Evolutionary conservation across 1,139 yeast species (phyloP).

Genomic region (Candida tropicalis): DNA sequence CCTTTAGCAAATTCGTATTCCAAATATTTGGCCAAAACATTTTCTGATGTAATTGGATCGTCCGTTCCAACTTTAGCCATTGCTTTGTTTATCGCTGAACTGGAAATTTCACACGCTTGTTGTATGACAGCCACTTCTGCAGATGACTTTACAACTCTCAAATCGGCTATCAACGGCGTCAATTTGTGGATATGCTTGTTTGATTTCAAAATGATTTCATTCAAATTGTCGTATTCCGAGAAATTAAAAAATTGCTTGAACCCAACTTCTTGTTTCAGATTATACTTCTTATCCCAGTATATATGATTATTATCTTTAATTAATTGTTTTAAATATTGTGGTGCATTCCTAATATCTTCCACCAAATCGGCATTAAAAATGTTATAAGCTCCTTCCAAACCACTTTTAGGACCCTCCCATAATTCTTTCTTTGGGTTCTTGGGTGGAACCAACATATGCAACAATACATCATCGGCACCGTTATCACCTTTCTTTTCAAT

Average conservation of each 20-base stretch:
- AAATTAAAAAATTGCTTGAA: conserved; percentile 15
- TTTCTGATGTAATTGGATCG: conserved; percentile 63
- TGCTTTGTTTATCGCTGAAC: conserved; percentile 82
- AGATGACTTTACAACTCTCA: conserved; percentile 72
- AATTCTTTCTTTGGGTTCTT: conserved; percentile 74
- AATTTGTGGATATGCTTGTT: conserved; percentile 47
- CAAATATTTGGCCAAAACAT: conserved; percentile 75
- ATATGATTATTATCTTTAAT: conserved; percentile 50
- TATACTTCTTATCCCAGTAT: conserved; percentile 47
- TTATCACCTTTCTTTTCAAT: conserved; percentile 60
- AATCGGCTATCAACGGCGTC: conserved; percentile 50
- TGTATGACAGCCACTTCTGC: conserved; percentile 81
- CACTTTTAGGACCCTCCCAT: conserved; percentile 96
- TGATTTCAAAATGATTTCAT: conserved; percentile 23
- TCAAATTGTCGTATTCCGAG: conserved; percentile 10
- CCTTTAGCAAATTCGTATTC: conserved; percentile 82
- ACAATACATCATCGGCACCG: conserved; percentile 50
- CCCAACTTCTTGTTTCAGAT: conserved; percentile 11
- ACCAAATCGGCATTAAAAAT: conserved; percentile 87
- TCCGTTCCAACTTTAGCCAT: conserved; percentile 57
- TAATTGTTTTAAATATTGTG: conserved; percentile 46
- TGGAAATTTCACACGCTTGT: conserved; percentile 78
- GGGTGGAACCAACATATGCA: conserved; percentile 88
- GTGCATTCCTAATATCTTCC: conserved; percentile 48
- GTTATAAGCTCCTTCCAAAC: conserved; percentile 78